Evolutionary conservation across 1,284 basidiomycete species (phyloP), one percentile per base, ranked within the genome.

Genomic region (Heterobasidion occidentale): DNA sequence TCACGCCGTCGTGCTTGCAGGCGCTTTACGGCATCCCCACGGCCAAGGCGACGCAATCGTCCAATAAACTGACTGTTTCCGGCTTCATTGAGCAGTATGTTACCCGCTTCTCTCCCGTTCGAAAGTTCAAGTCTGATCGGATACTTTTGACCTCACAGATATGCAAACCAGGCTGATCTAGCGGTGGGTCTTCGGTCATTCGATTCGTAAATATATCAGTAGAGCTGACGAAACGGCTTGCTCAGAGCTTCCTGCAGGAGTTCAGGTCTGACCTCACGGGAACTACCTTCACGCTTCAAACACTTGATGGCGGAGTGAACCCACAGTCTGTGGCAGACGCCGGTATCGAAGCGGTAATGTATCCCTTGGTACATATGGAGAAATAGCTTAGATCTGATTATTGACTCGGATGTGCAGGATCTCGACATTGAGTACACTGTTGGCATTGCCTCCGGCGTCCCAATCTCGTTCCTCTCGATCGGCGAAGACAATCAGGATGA

Each of bases 381-480:
- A 27, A 27, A 6, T 27, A 6, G 27, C 27, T 45, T 3, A 2
- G 3, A 15, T 14, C 38, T 38, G n/a, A 9, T 33, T n/a, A 7
- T 36, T 53, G 51, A 44, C 17, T 15, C 14, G 36, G 20, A 12
- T 2, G 7, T 2, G 12, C 33, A 54, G 53, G 17, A 47, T 35
- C 53, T 54, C 17, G 53, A 54, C 45, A 54, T 20, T 33, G 33
- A 88, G 70, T 85, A 85, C 58, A 78, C 83, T 3, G 78, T 75
- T 38, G 83, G 78, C 12, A 73, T 88, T 7, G 75, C 78, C 3
- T 80, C 71, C 71, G 83, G 84, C 1, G 84, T 81, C 6, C 81
- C 79, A 14, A 81, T 81, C 61, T 77, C 76, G 33, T 86, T 80
- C 67, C 84, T 78, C 70, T 79, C 80, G 63, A 64, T 62, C 33